These are phyloP conservation scores for Claviceps sp. DNA, from an alignment of 2,329 filamentous ascomycete genomes.

Conservation along the genomic window DNA sequence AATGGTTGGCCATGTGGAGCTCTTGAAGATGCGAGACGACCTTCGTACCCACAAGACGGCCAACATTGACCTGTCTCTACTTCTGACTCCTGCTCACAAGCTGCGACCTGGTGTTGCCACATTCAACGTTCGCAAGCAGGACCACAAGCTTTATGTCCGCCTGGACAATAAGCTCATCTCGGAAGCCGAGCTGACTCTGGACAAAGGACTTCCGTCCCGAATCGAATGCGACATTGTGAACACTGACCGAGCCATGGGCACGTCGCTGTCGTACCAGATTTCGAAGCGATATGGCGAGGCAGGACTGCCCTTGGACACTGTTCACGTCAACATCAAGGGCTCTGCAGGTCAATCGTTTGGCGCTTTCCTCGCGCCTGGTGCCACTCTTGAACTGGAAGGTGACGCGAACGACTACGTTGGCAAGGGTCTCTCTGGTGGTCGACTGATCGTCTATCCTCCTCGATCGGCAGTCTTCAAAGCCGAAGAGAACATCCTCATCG, in stretches of 20 bases:
- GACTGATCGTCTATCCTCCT: conserved; percentile 85
- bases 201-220: conserved; percentile 83
- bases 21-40: conserved; percentile 76
- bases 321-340: conserved; percentile 92
- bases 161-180: conserved; percentile 96
- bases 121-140: conserved; percentile 96
- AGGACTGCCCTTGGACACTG: conserved; percentile 80
- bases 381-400: conserved; percentile 89
- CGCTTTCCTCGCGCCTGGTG: conserved; percentile 82
- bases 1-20: conserved; percentile 89
- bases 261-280: conserved; percentile 90
- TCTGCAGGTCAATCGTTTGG: conserved; percentile 95
- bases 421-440: conserved; percentile 87
- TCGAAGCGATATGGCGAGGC: conserved; percentile 83
- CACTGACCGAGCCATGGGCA: conserved; percentile 86
- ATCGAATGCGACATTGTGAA: conserved; percentile 96
- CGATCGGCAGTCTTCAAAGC: conserved; percentile 86
- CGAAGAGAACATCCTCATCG: conserved; percentile 87
- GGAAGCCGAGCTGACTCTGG: conserved; percentile 84
- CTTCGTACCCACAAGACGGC: conserved; percentile 77
- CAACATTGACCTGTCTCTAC: conserved; percentile 85
- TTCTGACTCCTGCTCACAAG: conserved; percentile 90
- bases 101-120: conserved; percentile 88
- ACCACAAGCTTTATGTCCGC: conserved; percentile 83
- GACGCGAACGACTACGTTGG: conserved; percentile 95